Evolutionary conservation across 805 yeast genomes (phyloP), one percentile per base, ranked within the genome.

Genomic region (Yarrowia osloensis): DNA sequence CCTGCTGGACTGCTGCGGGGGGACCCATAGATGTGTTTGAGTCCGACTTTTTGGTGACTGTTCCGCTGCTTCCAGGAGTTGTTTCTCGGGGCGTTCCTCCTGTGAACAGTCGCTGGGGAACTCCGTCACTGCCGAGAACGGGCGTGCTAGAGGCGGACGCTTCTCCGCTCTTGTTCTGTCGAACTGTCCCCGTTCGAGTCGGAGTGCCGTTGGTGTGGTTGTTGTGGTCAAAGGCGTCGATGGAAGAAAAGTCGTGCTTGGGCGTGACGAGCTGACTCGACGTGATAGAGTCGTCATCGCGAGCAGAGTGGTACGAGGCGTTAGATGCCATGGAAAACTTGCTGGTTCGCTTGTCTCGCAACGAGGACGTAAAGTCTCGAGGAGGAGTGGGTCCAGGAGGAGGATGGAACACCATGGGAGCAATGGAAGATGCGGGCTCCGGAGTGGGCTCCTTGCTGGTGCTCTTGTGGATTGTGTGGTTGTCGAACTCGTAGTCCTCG

Each of bases 291-390:
- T 40, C 49, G 49, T 57, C 49, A 21, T 57, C 63, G 4, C 63
- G 35, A 6, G 63, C 63, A n/a, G 37, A 26, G 11, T 57, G 63
- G n/a, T 39, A 57, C 37, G 49, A 39, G n/a, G 63, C 49, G 24
- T 57, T 57, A 9, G 63, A 57, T 3, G 49, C 49, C 29, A 57
- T 19, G 15, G 63, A 57, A 13, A 54, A 54, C 44, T 54, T 54
- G 44, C 44, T 35, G 22, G 61, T 37, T 1, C 61, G 44, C n/a
- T 54, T 54, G 7, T 50, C 40, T 8, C 57, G 19, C 29, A 33
- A 17, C 19, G 57, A 50, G 4, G 57, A 49, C 6, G 55, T 49
- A n/a, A 49, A 49, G 26, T 49, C 57, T 31, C 57, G 40, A 9
- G 57, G 57, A 15, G 57, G 57, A 21, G 57, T 50, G 21, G 57